These are phyloP conservation scores for Colletotrichum sidae DNA, from an alignment of 2,329 filamentous ascomycete genomes.

Conservation along the genomic window DNA sequence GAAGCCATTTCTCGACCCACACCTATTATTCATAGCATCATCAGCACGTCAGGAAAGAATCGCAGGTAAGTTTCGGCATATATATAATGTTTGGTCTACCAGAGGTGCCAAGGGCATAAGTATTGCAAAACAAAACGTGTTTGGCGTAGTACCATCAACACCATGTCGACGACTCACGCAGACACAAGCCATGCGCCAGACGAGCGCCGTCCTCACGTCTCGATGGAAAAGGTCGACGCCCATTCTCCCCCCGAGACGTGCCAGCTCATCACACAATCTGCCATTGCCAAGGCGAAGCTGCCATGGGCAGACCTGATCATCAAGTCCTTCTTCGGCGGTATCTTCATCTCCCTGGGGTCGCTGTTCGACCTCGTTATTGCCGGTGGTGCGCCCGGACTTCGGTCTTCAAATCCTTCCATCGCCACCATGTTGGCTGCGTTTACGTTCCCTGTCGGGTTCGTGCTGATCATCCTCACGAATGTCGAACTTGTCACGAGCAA, in stretches of 20 bases:
- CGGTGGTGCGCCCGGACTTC: constrained; percentile 12
- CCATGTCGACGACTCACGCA: neutral
- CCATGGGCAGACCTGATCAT: constrained; percentile 6
- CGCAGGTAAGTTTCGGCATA: too few species aligned
- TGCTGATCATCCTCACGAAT: constrained; percentile 15
- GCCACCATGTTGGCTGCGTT: constrained; percentile 8
- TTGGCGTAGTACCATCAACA: too few species aligned
- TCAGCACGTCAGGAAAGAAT: constrained; percentile 9
- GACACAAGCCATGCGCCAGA: neutral
- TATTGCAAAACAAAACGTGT: too few species aligned
- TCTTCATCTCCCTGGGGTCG: constrained; percentile 26
- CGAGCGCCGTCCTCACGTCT: neutral
- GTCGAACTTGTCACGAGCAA: constrained; percentile 22
- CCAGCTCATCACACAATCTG: constrained; percentile 8
- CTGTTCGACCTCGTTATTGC: constrained; percentile 10
- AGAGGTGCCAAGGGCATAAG: too few species aligned
- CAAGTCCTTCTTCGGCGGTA: constrained; percentile 22
- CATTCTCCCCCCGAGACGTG: constrained; percentile 9
- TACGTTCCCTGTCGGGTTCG: constrained; percentile 13
- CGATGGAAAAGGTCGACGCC: constrained; percentile 1
- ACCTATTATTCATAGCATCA: neutral
- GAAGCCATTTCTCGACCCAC: too few species aligned
- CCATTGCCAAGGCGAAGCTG: constrained; percentile 12
- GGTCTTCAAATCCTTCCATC: constrained; percentile 11
- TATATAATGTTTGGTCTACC: too few species aligned